Evolutionary conservation across 352 stramenopile genomes (phyloP).

Genomic region (Aphanomyces astaci): DNA sequence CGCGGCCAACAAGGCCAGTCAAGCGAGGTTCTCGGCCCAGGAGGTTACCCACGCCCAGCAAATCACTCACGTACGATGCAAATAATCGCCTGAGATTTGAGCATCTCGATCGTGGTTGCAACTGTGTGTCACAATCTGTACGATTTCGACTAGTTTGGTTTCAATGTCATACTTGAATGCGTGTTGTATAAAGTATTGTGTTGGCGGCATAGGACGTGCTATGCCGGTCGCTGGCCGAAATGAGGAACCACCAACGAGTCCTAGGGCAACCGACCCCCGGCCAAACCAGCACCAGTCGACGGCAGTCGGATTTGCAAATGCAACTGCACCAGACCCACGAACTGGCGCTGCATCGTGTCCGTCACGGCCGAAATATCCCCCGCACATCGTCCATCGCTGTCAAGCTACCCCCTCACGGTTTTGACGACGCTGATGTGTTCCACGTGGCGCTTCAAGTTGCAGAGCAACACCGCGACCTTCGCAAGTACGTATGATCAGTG

Average conservation of each 20-base stretch:
- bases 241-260: not conserved
- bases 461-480: no score
- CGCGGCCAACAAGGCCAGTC: not conserved
- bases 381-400: not conserved
- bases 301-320: not conserved
- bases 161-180: no score
- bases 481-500: no score
- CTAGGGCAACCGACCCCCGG: not conserved
- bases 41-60: not conserved
- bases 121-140: no score
- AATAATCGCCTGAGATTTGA: no score
- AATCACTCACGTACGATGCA: constrained; percentile 10
- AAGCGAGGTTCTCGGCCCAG: not conserved
- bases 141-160: no score
- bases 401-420: not conserved
- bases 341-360: not conserved
- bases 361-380: not conserved
- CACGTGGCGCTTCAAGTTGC: no score
- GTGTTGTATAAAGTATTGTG: not conserved
- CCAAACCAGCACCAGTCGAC: not conserved
- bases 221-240: not conserved
- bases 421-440: no score
- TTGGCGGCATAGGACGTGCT: not conserved
- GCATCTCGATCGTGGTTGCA: no score
- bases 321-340: not conserved